Evolutionary conservation across 495 filamentous ascomycete species (phyloP).

Genomic region (Daldinia decipiens): DNA sequence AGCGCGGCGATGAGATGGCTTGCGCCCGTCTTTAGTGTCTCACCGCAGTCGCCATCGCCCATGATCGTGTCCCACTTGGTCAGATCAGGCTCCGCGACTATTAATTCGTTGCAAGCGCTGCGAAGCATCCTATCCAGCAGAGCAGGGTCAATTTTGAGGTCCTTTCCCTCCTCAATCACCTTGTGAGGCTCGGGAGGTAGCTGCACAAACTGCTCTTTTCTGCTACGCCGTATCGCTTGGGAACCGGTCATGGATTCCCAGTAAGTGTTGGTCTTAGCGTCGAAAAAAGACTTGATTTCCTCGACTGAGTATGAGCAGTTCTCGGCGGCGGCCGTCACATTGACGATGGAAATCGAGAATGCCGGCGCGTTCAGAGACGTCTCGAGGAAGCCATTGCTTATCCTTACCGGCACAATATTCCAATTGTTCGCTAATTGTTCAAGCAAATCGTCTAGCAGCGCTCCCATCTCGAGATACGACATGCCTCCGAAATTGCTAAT

Average conservation of each 20-base stretch:
- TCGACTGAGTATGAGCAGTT: slow-evolving; percentile 56
- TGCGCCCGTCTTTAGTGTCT: slow-evolving; percentile 65
- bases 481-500: slow-evolving; percentile 73
- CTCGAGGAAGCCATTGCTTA: slow-evolving; percentile 65
- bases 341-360: slow-evolving; percentile 69
- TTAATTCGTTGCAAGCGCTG: slow-evolving; percentile 60
- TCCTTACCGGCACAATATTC: slow-evolving; percentile 61
- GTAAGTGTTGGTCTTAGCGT: slow-evolving; percentile 63
- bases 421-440: slow-evolving; percentile 57
- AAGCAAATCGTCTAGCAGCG: slow-evolving; percentile 63
- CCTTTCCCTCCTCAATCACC: slow-evolving; percentile 50
- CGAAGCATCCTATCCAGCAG: slow-evolving; percentile 62
- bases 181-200: slow-evolving; percentile 48
- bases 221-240: slow-evolving; percentile 48
- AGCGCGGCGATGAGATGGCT: slow-evolving; percentile 54
- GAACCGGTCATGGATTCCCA: slow-evolving; percentile 59
- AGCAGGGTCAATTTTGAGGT: slow-evolving; percentile 55
- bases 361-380: slow-evolving; percentile 71
- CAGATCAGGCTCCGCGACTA: slow-evolving; percentile 66
- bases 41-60: slow-evolving; percentile 73
- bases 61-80: slow-evolving; percentile 72
- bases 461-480: slow-evolving; percentile 69
- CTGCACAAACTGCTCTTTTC: slow-evolving; percentile 57
- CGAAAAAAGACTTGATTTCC: slow-evolving; percentile 64
- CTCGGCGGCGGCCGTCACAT: slow-evolving; percentile 61